Conservation (phyloP, 495 filamentous ascomycete species). For the Evernia prunastri region DNA sequence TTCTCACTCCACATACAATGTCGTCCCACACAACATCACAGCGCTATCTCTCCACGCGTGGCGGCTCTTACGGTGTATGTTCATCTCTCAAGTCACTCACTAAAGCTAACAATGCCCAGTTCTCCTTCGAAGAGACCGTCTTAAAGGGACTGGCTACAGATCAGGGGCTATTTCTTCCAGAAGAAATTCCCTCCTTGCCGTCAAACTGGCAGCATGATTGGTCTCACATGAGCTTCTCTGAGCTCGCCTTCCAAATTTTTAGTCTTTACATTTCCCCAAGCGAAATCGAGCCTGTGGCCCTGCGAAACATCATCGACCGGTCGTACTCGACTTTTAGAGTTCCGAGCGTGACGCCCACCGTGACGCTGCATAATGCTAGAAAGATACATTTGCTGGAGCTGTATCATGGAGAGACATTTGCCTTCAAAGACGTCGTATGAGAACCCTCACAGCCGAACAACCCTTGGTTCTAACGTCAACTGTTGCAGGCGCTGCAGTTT, state of each 20-base stretch:
- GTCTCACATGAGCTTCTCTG: too few relatives aligned
- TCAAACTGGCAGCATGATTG: slow-evolving; percentile 44
- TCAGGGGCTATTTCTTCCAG: slow-evolving; percentile 86
- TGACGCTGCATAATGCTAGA: slow-evolving; percentile 56
- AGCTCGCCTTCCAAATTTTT: slow-evolving; percentile 55
- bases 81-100: too few relatives aligned
- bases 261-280: slow-evolving; percentile 71
- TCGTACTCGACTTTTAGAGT: slow-evolving; percentile 85
- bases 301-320: slow-evolving; percentile 69
- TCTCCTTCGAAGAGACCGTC: slow-evolving; percentile 86
- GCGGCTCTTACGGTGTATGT: too few relatives aligned
- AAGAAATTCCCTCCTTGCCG: slow-evolving; percentile 63
- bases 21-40: too few relatives aligned
- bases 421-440: slow-evolving; percentile 77
- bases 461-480: too few relatives aligned
- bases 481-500: slow-evolving; percentile 82
- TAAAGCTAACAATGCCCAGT: too few relatives aligned
- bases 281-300: slow-evolving; percentile 75
- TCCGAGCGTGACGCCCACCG: slow-evolving; percentile 63
- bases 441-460: too few relatives aligned
- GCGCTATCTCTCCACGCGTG: too few relatives aligned
- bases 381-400: slow-evolving; percentile 84
- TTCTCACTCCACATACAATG: too few relatives aligned
- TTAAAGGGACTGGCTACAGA: slow-evolving; percentile 85
- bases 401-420: slow-evolving; percentile 88